Evolutionary conservation across 2,329 filamentous ascomycete species (phyloP).

Genomic region (Didymella arachidicola): DNA sequence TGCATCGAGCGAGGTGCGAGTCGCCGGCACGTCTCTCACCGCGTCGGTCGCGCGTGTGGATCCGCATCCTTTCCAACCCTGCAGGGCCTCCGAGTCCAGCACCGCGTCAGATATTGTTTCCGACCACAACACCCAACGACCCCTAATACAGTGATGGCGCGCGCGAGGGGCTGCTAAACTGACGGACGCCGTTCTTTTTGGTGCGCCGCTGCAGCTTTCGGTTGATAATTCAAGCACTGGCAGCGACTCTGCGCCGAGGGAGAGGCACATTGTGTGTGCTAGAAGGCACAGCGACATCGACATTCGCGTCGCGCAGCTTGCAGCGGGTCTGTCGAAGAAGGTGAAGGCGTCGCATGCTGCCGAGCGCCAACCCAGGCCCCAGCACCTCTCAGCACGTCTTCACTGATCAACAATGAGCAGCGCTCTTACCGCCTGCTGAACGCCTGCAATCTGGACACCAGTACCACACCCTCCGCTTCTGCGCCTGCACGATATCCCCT

Average conservation of each 20-base stretch:
- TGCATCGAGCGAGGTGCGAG: slow-evolving; percentile 22
- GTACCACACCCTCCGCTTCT: slow-evolving; percentile 48
- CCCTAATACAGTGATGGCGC: slow-evolving; percentile 37
- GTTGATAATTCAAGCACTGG: slow-evolving; percentile 76
- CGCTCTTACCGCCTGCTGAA: slow-evolving; percentile 69
- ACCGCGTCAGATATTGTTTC: slow-evolving; percentile 22
- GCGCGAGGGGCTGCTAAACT: slow-evolving; percentile 34
- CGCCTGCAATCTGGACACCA: slow-evolving; percentile 71
- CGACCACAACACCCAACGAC: slow-evolving; percentile 11
- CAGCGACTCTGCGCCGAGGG: slow-evolving; percentile 69
- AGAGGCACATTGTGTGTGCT: slow-evolving; percentile 51
- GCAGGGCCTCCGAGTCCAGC: slow-evolving; percentile 33
- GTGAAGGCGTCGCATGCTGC: slow-evolving; percentile 25
- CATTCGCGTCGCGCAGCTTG: slow-evolving; percentile 35
- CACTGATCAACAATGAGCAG: slow-evolving; percentile 42
- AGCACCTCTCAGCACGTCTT: slow-evolving; percentile 30
- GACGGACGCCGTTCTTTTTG: slow-evolving; percentile 67
- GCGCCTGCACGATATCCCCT: slow-evolving; percentile 52
- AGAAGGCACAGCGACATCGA: slow-evolving; percentile 14
- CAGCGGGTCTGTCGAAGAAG: slow-evolving; percentile 22
- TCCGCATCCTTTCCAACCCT: slow-evolving; percentile 32
- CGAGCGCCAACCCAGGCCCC: slow-evolving; percentile 22
- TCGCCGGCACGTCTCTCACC: slow-evolving; percentile 27
- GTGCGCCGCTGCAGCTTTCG: slow-evolving; percentile 77
- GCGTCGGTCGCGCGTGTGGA: slow-evolving; percentile 37